Percentiles rank a stretch among this genome's conserved stretches.
Evolutionary conservation across 2,329 filamentous ascomycete species (phyloP).

Genomic region (Cucurbitaria berberidis): DNA sequence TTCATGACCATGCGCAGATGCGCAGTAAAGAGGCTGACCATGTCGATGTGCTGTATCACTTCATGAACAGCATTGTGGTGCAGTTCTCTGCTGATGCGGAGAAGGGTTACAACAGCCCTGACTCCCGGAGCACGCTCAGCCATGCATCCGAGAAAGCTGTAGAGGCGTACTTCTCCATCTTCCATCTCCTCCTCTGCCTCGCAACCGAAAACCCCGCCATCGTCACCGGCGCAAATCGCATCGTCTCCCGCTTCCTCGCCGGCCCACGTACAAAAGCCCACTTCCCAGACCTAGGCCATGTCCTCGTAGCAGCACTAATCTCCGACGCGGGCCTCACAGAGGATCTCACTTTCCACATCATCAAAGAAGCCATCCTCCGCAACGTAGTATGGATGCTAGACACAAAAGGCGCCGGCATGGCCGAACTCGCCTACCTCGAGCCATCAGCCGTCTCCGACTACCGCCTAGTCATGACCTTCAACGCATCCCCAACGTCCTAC

Average conservation of each 20-base stretch:
- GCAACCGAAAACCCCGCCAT: conserved; percentile 49
- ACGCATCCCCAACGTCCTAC: conserved; percentile 56
- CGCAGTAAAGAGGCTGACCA: conserved; percentile 16
- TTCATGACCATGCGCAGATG: conserved; percentile 36
- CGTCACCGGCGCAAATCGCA: conserved; percentile 50
- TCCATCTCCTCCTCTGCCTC: conserved; percentile 59
- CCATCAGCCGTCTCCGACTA: conserved; percentile 51
- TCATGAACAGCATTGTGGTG: conserved; percentile 61
- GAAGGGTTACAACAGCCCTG: conserved; percentile 12
- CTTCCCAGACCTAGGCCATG: conserved; percentile 58
- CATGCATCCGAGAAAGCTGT: conserved; percentile 62
- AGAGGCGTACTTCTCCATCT: conserved; percentile 60
- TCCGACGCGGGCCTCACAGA: conserved; percentile 52
- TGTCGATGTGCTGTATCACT: conserved; percentile 52
- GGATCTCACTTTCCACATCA: conserved; percentile 50
- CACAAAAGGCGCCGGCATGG: conserved; percentile 37
- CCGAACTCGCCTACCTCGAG: conserved; percentile 58
- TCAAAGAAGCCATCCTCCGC: conserved; percentile 58
- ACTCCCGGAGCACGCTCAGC: conserved; percentile 50
- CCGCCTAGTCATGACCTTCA: conserved; percentile 56
- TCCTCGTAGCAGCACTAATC: conserved; percentile 57
- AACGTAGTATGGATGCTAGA: conserved; percentile 62
- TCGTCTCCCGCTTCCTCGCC: conserved; percentile 48
- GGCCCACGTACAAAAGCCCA: conserved; percentile 51
- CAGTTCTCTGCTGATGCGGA: conserved; percentile 51